Conservation (phyloP, 148 eudicot genomes). For the Amaranthus hypochondriacus region DNA sequence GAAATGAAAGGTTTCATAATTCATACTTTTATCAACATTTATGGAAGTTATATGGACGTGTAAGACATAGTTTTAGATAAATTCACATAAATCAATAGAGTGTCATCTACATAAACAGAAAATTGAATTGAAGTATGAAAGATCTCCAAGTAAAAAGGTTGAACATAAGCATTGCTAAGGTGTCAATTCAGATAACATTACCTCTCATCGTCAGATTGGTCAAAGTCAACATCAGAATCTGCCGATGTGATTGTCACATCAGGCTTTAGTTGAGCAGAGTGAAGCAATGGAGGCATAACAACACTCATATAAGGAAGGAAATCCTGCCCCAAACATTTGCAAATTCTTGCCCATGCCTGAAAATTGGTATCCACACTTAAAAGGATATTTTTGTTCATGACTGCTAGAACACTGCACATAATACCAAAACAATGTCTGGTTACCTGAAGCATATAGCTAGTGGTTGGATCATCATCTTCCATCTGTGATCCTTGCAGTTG, state of each 20-base stretch:
- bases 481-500: slow-evolving; percentile 36
- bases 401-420: not conserved
- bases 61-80: not conserved
- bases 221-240: slow-evolving; percentile 39
- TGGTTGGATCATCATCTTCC: slow-evolving; percentile 47
- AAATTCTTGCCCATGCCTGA: slow-evolving; percentile 51
- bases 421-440: not conserved
- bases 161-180: not conserved
- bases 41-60: not conserved
- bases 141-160: not conserved
- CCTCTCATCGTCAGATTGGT: slow-evolving; percentile 48
- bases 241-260: slow-evolving; percentile 36
- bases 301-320: slow-evolving; percentile 45
- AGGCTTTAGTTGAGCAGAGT: slow-evolving; percentile 48
- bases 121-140: not conserved
- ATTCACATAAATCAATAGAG: not conserved
- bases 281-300: slow-evolving; percentile 48
- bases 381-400: not conserved
- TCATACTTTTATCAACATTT: too few relatives aligned
- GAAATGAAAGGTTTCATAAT: too few relatives aligned
- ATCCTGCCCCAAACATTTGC: slow-evolving; percentile 49
- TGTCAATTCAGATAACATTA: slow-evolving; percentile 8
- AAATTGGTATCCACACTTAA: slow-evolving; percentile 2
- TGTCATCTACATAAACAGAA: not conserved
- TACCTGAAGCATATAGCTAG: slow-evolving; percentile 42